Evolutionary conservation across 345 rosid genomes (phyloP), one percentile per base, ranked within the genome.

Genomic region (Eucalyptus polybractea): DNA sequence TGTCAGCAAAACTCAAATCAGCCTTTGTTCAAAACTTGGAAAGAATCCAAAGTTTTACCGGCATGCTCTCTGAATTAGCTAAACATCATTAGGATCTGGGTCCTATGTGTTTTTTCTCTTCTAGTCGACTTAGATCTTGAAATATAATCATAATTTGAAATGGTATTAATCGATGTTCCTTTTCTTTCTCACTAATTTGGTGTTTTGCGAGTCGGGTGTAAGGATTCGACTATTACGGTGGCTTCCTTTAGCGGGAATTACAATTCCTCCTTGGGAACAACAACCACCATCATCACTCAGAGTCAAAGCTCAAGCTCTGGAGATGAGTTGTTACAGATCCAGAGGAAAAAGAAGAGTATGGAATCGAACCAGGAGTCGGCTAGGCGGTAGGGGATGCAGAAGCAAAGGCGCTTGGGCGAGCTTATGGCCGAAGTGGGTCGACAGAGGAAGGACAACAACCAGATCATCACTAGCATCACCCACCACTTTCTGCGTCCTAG

Each of bases 171-270:
- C 29, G n/a, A 11, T 25, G 13, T 60, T 25, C 67, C 29, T 60
- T 25, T 56, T 56, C 12, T 56, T 24, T 24, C 62, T 22, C 27
- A 8, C 29, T 65, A 86, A 62, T 21, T 29, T 50, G 83, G 56
- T 53, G 19, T 88, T 49, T 65, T 62, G 51, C 47, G 27, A 25
- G 53, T 25, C 80, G 33, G 25, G 89, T 88, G 91, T 88, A 60
- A 44, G 62, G 29, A 56, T 56, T 56, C 62, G 31, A 67, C 25
- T 51, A 40, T 65, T 88, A 33, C 40, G 72, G 92, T 97, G 99
- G 95, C 95, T 89, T 94, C 94, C 45, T 94, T 96, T 6, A 94
- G 96, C 89, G 94, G 96, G 47, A 91, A 94, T 88, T 91, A 8
- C 72, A 62, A 29, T 29, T 62, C 16, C 72, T 62, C 94, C 49